Conservation (phyloP, 768 basidiomycete species). For the Lactarius evosmus region DNA sequence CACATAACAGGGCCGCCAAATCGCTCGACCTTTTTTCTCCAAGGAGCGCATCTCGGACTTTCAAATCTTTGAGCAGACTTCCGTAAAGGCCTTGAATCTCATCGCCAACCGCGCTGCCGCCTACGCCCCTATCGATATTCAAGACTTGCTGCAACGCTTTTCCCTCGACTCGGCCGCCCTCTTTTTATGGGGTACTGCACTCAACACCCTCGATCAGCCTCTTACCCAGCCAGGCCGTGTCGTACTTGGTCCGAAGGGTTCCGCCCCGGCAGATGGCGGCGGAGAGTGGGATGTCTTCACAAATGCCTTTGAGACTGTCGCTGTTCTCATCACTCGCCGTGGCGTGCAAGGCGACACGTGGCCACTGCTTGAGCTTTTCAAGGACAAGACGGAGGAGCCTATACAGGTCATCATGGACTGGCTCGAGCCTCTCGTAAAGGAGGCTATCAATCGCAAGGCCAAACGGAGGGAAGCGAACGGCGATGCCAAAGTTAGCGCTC, state of each 20-base stretch:
- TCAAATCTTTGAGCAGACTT: conserved; percentile 36
- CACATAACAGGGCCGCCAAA: conserved; percentile 34
- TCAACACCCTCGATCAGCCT: conserved; percentile 38
- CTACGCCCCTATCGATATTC: conserved; percentile 12
- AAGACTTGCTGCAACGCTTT: conserved; percentile 48
- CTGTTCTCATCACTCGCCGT: conserved; percentile 22
- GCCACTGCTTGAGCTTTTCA: conserved; percentile 27
- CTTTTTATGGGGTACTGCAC: conserved; percentile 48
- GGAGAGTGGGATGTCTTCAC: conserved; percentile 25
- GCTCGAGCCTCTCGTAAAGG: conserved; percentile 25
- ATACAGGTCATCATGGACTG: conserved; percentile 19
- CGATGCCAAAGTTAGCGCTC: conserved; percentile 12
- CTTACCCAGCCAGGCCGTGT: conserved; percentile 41
- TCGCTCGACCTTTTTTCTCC: conserved; percentile 40
- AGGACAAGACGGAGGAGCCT: conserved; percentile 27
- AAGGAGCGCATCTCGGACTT: conserved; percentile 38
- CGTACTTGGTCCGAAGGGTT: conserved; percentile 26
- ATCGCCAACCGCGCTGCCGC: conserved; percentile 13
- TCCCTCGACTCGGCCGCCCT: conserved; percentile 54
- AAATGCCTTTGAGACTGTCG: conserved; percentile 23
- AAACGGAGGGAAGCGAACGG: conserved; percentile 14
- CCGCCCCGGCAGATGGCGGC: conserved; percentile 20
- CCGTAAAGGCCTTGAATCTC: conserved; percentile 30
- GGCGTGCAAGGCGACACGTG: conserved; percentile 25
- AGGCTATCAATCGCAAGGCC: conserved; percentile 19